phyloP scores from a whole-genome alignment of 305 asterid species.

The Rubia tinctorum region DNA sequence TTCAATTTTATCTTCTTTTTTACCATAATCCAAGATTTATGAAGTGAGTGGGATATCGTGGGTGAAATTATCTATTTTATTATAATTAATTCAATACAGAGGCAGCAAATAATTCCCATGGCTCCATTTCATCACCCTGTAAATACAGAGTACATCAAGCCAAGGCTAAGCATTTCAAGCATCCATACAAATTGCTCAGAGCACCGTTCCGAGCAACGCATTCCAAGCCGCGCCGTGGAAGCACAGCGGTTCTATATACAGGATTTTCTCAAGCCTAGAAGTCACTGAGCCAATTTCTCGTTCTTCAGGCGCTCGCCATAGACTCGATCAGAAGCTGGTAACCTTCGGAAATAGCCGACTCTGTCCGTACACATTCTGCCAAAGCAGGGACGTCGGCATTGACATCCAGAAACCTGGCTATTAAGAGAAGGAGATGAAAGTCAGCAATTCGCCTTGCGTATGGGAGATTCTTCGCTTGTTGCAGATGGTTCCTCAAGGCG shows the following conservation, averaged over 20 bases:
- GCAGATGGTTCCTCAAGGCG: slow-evolving; percentile 71
- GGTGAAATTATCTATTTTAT: no score
- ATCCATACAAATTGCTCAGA: background rate
- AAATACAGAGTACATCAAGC: slow-evolving; percentile 7
- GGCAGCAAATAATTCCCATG: background rate
- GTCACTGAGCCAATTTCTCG: background rate
- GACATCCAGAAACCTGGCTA: slow-evolving; percentile 65
- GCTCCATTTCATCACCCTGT: slow-evolving; percentile 3
- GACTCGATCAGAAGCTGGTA: slow-evolving; percentile 87
- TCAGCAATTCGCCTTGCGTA: slow-evolving; percentile 87
- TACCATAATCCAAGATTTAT: no score
- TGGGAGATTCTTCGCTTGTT: slow-evolving; percentile 57
- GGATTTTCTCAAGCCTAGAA: background rate
- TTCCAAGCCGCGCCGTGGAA: background rate
- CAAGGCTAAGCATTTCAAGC: background rate
- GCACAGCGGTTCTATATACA: background rate
- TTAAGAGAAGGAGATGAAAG: slow-evolving; percentile 76
- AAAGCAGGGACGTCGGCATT: slow-evolving; percentile 80
- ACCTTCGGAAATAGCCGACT: slow-evolving; percentile 79
- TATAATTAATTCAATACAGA: background rate
- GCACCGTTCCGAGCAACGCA: background rate
- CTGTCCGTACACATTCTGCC: slow-evolving; percentile 58
- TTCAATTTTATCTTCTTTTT: no score
- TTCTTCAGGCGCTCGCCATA: slow-evolving; percentile 48
- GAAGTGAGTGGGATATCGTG: no score